Evolutionary conservation across 345 rosid species (phyloP).

Genomic region (Isatis tinctoria): DNA sequence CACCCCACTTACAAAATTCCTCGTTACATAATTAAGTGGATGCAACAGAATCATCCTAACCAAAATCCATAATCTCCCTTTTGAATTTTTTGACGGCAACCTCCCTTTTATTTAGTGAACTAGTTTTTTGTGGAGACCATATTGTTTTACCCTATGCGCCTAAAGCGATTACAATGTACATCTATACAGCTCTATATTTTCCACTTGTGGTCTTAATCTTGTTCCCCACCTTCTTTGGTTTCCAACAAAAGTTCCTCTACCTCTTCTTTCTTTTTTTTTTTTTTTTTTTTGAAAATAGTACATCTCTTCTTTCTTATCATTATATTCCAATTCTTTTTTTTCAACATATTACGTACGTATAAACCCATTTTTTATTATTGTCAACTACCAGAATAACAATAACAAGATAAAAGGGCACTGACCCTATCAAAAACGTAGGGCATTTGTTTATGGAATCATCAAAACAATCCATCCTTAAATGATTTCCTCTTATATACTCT

Average conservation of each 20-base stretch:
- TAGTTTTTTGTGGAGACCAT: not conserved
- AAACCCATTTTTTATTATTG: not conserved
- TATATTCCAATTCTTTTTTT: not conserved
- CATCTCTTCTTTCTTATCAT: no score
- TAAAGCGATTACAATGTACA: not conserved
- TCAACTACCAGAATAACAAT: not conserved
- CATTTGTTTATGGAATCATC: not conserved
- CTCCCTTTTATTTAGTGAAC: not conserved
- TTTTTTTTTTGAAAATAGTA: no score
- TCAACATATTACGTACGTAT: not conserved
- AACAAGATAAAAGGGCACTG: not conserved
- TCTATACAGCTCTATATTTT: not conserved
- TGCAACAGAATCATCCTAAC: not conserved
- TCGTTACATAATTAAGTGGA: not conserved
- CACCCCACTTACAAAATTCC: not conserved
- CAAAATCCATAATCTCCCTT: no score
- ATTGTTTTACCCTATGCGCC: not conserved
- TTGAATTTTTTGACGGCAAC: not conserved
- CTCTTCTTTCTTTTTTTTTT: not conserved
- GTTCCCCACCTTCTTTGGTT: conserved; percentile 26
- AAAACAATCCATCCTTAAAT: not conserved
- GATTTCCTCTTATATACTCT: not conserved
- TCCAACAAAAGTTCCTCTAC: not conserved
- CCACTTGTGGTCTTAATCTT: conserved; percentile 1
- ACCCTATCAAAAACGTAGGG: not conserved